Percentiles rank a stretch among this genome's conserved stretches.
Evolutionary conservation across 1,139 yeast genomes (phyloP).

Genomic region (Magnusiomyces magnusii): DNA sequence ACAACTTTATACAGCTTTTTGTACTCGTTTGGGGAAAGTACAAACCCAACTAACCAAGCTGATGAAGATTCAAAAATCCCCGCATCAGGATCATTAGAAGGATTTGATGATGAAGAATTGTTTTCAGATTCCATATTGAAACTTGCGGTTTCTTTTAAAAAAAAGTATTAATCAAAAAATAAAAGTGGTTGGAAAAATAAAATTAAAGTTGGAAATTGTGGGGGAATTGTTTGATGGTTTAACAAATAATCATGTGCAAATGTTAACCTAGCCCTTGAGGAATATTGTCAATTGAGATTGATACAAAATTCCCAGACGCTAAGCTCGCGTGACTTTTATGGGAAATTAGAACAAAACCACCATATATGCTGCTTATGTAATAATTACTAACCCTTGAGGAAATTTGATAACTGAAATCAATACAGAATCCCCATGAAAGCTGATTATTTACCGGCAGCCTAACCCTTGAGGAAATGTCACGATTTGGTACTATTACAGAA

Average conservation of each 20-base stretch:
- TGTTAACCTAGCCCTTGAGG: not conserved
- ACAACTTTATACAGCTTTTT: not conserved
- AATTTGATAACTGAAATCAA: too few relatives aligned
- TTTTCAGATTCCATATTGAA: not conserved
- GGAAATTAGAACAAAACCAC: too few relatives aligned
- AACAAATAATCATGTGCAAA: not conserved
- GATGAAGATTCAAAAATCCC: constrained; percentile 4
- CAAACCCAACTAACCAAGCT: constrained; percentile 5
- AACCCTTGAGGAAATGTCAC: too few relatives aligned
- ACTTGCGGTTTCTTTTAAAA: not conserved
- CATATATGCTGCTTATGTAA: too few relatives aligned
- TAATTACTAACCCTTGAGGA: too few relatives aligned
- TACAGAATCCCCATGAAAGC: too few relatives aligned
- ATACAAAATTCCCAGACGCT: too few relatives aligned
- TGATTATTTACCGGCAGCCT: too few relatives aligned
- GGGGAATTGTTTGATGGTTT: not conserved
- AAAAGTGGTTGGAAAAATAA: too few relatives aligned
- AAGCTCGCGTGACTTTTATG: too few relatives aligned
- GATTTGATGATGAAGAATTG: not conserved
- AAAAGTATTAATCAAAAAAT: not conserved
- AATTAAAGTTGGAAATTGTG: not conserved
- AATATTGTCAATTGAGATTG: too few relatives aligned
- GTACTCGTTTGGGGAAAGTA: constrained; percentile 4
- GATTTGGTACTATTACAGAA: too few relatives aligned
- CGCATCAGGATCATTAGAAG: not conserved